phyloP scores from a whole-genome alignment of 2,329 filamentous ascomycete species.

The Monosporascus ibericus region DNA sequence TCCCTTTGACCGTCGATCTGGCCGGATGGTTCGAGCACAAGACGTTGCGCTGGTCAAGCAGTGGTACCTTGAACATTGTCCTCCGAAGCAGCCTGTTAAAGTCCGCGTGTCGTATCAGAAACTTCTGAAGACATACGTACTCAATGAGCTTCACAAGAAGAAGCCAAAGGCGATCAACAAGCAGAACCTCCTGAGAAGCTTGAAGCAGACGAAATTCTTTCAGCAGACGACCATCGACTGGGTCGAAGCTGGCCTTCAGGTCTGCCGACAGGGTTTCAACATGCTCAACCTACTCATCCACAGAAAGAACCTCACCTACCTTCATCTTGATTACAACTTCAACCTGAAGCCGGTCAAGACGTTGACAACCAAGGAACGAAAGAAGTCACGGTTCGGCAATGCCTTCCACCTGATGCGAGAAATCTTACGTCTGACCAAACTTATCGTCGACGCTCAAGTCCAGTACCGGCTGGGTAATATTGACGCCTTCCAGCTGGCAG shows the following conservation, averaged over 20 bases:
- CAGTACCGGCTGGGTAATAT: constrained; percentile 97
- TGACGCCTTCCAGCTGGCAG: constrained; percentile 95
- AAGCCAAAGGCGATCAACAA: constrained; percentile 93
- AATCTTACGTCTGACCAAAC: constrained; percentile 88
- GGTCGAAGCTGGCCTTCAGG: constrained; percentile 97
- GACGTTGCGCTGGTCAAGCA: constrained; percentile 97
- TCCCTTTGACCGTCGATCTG: constrained; percentile 89
- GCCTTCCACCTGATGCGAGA: constrained; percentile 99
- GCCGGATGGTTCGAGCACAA: constrained; percentile 92
- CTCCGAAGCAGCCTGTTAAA: constrained; percentile 83
- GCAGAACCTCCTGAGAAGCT: constrained; percentile 79
- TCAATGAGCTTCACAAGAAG: constrained; percentile 96
- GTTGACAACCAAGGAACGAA: constrained; percentile 94
- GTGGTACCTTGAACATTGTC: constrained; percentile 96
- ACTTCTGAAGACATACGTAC: constrained; percentile 87
- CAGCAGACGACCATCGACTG: constrained; percentile 99
- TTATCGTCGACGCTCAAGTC: constrained; percentile 97
- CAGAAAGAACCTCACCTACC: constrained; percentile 94
- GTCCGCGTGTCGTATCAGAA: constrained; percentile 98
- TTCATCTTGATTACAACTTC: constrained; percentile 99
- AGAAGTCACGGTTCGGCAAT: constrained; percentile 98
- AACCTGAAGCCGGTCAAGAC: constrained; percentile 99
- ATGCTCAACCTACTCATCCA: constrained; percentile 98
- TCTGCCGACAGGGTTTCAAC: constrained; percentile 97
- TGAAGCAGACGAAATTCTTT: constrained; percentile 98